phyloP scores from a whole-genome alignment of 2,329 filamentous ascomycete genomes.

The Cladosporium phlei region DNA sequence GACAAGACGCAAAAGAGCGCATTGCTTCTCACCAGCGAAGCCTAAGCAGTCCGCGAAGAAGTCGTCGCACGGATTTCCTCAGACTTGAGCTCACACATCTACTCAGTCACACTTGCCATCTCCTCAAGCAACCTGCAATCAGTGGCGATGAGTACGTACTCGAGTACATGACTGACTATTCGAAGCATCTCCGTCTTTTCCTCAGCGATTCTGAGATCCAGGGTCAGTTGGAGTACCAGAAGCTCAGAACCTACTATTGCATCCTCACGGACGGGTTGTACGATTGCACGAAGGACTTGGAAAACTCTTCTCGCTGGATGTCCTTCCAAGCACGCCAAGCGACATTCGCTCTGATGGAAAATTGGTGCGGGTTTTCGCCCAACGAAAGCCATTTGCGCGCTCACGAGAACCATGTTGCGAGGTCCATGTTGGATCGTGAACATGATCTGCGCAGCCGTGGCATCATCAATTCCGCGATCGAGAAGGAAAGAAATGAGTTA shows the following conservation, averaged over 20 bases:
- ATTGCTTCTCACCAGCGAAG: constrained; percentile 73
- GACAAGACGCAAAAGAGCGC: constrained; percentile 79
- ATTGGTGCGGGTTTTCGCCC: constrained; percentile 96
- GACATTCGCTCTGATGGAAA: constrained; percentile 93
- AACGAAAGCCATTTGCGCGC: constrained; percentile 78
- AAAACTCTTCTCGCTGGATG: constrained; percentile 88
- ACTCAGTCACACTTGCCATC: constrained; percentile 88
- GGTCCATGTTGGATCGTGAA: constrained; percentile 76
- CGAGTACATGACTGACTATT: constrained; percentile 80
- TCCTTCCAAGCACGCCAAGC: constrained; percentile 95
- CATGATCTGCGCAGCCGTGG: constrained; percentile 66
- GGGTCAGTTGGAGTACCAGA: constrained; percentile 90
- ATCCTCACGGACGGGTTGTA: constrained; percentile 90
- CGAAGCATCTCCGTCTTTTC: constrained; percentile 88
- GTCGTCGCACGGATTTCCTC: constrained; percentile 76
- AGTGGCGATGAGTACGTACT: constrained; percentile 79
- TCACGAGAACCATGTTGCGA: constrained; percentile 81
- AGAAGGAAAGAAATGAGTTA: constrained; percentile 93
- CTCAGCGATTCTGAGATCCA: constrained; percentile 93
- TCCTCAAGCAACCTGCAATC: constrained; percentile 71
- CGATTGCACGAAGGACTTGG: constrained; percentile 79
- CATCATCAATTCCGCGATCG: constrained; percentile 81
- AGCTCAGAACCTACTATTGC: constrained; percentile 86
- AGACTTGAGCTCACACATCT: constrained; percentile 94
- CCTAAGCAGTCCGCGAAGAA: constrained; percentile 74